Evolutionary conservation across 345 rosid genomes (phyloP), one percentile per base, ranked within the genome.

Genomic region (Arabidopsis thaliana): DNA sequence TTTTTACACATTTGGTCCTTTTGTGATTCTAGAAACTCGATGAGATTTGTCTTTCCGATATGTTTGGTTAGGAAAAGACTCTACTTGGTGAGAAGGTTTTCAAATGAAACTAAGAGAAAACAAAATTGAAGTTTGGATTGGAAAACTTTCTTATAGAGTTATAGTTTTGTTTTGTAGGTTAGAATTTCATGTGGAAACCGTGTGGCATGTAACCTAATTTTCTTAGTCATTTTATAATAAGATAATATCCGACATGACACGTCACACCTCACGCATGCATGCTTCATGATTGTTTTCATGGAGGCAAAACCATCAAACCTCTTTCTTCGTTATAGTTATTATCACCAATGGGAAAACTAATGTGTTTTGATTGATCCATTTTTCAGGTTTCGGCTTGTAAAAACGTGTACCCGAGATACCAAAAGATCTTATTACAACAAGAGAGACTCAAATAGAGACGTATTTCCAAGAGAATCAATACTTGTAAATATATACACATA

Each of bases 331-430:
- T 23, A 5, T 36, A 59, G 64, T 48, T 24, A 59, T 55, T 6
- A 30, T 49, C 40, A 13, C 14, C 55, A 6, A 40, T 58, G 38
- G 30, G 51, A 5, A 40, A 58, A 42, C 11, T 24, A 8, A 48
- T 42, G 22, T 50, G 57, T 57, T 46, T 8, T 71, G 65, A 30
- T 71, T 48, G 11, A 55, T 13, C 14, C 1, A 33, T 44, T 46
- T 73, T 82, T 56, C 93, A 95, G 99, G 87, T 95, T 69, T 90
- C 99, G 25, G 93, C 93, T 69, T 87, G 88, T 78, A 89, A 91
- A 84, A 88, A 86, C 16, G 93, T 83, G 65, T 87, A 88, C 71
- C 90, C 96, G 3, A 85, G 97, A 64, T 86, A 88, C 55, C 88
- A 84, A 46, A 94, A 87, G 84, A 84, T 83, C 56, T 81, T 84